phyloP scores from a whole-genome alignment of 108 stramenopile genomes.

The Skeletonema grethae region DNA sequence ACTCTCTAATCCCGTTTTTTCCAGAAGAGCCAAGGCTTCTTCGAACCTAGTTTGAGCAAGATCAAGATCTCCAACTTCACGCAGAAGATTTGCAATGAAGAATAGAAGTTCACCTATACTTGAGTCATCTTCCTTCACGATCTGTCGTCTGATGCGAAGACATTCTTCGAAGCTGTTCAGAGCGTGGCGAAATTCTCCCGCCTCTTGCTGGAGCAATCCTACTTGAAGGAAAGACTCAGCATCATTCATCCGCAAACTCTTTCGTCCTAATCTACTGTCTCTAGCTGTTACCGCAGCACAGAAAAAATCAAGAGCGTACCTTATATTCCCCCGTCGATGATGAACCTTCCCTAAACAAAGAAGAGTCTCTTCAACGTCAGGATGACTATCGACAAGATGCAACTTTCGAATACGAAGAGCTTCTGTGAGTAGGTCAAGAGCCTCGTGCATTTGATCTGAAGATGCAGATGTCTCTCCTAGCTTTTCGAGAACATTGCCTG shows the following conservation, averaged over 20 bases:
- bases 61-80: constrained; percentile 47
- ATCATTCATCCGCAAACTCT: constrained; percentile 25
- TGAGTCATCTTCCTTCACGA: constrained; percentile 18
- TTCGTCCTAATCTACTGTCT: constrained; percentile 29
- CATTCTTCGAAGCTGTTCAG: constrained; percentile 40
- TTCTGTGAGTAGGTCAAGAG: constrained; percentile 43
- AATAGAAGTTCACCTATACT: constrained; percentile 46
- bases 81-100: constrained; percentile 42
- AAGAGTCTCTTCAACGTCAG: constrained; percentile 45
- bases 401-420: constrained; percentile 47
- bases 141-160: constrained; percentile 21
- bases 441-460: constrained; percentile 25
- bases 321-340: constrained; percentile 30
- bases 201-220: constrained; percentile 49
- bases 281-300: constrained; percentile 39
- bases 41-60: constrained; percentile 37
- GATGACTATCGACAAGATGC: constrained; percentile 50
- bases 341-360: constrained; percentile 43
- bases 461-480: constrained; percentile 6
- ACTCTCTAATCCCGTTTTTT: constrained; percentile 19
- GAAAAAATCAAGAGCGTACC: constrained; percentile 42
- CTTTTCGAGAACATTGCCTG: constrained; percentile 32
- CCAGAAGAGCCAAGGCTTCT: constrained; percentile 31
- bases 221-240: constrained; percentile 47
- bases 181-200: constrained; percentile 28